These are phyloP conservation scores for Penicillium sclerotigenum DNA, from an alignment of 2,329 filamentous ascomycete genomes.

Conservation along the genomic window DNA sequence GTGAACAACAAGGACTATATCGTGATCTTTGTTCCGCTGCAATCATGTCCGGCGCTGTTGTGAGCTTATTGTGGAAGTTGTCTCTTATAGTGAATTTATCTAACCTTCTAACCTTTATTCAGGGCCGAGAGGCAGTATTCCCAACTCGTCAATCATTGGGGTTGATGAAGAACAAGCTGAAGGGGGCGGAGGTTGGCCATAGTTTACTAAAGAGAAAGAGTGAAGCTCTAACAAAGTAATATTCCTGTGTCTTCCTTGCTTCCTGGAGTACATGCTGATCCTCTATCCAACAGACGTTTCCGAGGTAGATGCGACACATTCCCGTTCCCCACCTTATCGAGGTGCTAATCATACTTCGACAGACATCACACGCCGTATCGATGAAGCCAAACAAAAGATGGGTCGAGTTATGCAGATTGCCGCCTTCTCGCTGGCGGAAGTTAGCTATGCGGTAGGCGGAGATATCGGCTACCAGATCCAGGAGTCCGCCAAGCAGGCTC, in stretches of 20 bases:
- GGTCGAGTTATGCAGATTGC: conserved; percentile 98
- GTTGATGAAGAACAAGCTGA: conserved; percentile 96
- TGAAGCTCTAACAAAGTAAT: conserved; percentile 93
- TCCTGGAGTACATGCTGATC: conserved; percentile 18
- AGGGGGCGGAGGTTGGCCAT: conserved; percentile 87
- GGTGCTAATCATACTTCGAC: conserved; percentile 28
- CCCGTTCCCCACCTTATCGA: conserved; percentile 22
- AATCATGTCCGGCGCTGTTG: conserved; percentile 37
- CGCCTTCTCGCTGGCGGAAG: conserved; percentile 93
- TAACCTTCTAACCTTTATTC: conserved; percentile 26
- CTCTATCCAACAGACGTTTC: conserved; percentile 63
- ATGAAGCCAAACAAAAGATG: conserved; percentile 99
- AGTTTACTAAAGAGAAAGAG: conserved; percentile 96
- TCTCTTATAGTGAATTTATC: conserved; percentile 16
- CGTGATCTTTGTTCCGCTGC: conserved; percentile 38
- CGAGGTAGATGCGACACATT: conserved; percentile 60
- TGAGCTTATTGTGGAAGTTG: conserved; percentile 24
- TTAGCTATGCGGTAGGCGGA: conserved; percentile 93
- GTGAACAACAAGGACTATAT: conserved; percentile 16
- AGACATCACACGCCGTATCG: conserved; percentile 96
- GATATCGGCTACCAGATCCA: conserved; percentile 97
- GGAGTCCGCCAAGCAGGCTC: conserved; percentile 87
- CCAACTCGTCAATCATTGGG: conserved; percentile 95
- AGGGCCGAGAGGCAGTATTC: conserved; percentile 96
- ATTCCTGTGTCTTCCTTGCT: conserved; percentile 3